phyloP scores from a whole-genome alignment of 345 rosid genomes.

The Sonneratia caseolaris region DNA sequence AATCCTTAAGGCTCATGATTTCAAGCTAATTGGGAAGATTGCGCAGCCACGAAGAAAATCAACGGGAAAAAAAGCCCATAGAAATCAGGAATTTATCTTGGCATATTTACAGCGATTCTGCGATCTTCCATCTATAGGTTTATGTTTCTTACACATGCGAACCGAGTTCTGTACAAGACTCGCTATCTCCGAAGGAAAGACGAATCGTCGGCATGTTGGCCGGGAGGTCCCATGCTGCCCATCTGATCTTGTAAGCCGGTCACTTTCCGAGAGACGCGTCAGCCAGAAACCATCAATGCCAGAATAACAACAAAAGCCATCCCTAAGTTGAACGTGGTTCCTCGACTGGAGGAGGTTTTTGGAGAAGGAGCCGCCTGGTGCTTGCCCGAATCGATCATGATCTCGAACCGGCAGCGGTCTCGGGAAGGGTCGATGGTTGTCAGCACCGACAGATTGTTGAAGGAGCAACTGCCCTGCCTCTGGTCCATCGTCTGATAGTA shows the following conservation, averaged over 20 bases:
- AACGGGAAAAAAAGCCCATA: no score
- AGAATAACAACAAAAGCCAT: constrained; percentile 9
- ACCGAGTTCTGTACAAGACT: neutral
- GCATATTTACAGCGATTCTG: no score
- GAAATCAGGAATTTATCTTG: no score
- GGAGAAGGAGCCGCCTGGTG: constrained; percentile 19
- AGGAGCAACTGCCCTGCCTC: constrained; percentile 36
- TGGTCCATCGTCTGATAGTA: constrained; percentile 68
- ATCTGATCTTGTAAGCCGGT: neutral
- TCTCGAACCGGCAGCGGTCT: constrained; percentile 43
- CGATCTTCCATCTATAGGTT: neutral
- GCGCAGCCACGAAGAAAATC: constrained; percentile 16
- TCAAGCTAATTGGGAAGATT: constrained; percentile 55
- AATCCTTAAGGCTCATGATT: constrained; percentile 58
- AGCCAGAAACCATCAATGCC: neutral
- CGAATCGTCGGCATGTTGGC: neutral
- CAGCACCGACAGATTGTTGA: constrained; percentile 22
- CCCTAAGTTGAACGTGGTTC: neutral
- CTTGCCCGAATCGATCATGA: constrained; percentile 44
- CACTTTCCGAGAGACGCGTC: neutral
- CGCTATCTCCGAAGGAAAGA: neutral
- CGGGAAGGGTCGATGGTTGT: constrained; percentile 48
- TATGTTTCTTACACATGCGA: neutral
- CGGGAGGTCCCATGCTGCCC: neutral
- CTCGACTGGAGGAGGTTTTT: constrained; percentile 11